Conservation (phyloP, 768 basidiomycete species). For the Suillus brevipes region DNA sequence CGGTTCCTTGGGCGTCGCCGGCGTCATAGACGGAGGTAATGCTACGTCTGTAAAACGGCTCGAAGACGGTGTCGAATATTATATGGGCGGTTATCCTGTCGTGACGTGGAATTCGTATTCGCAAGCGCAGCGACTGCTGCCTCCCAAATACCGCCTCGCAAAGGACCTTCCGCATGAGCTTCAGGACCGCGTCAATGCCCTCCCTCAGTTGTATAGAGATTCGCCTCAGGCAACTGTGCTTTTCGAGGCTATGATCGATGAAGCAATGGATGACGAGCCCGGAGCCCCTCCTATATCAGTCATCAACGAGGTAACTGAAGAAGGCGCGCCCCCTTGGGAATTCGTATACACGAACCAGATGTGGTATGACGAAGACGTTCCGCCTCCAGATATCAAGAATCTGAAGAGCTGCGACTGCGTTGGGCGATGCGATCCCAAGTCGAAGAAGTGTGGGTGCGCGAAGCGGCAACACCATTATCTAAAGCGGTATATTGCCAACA, state of each 20-base stretch:
- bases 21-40: neutral
- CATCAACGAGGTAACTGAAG: conserved; percentile 62
- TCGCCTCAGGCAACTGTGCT: conserved; percentile 49
- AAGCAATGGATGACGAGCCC: conserved; percentile 67
- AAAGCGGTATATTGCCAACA: conserved; percentile 19
- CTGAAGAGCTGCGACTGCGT: conserved; percentile 73
- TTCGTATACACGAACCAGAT: conserved; percentile 85
- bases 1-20: neutral
- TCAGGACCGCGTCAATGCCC: conserved; percentile 65
- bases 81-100: conserved; percentile 13
- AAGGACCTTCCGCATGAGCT: conserved; percentile 60
- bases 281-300: conserved; percentile 68
- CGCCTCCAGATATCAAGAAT: conserved; percentile 56
- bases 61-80: conserved; percentile 2
- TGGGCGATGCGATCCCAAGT: conserved; percentile 73
- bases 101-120: conserved; percentile 26
- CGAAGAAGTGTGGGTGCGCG: conserved; percentile 71
- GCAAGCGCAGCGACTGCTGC: conserved; percentile 16
- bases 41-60: too few relatives aligned
- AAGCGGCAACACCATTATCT: conserved; percentile 49
- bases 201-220: conserved; percentile 41
- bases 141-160: conserved; percentile 32
- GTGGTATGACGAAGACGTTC: conserved; percentile 71
- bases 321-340: conserved; percentile 78
- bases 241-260: conserved; percentile 64